Conservation (phyloP, 148 eudicot genomes). For the Chenopodium formosanum region DNA sequence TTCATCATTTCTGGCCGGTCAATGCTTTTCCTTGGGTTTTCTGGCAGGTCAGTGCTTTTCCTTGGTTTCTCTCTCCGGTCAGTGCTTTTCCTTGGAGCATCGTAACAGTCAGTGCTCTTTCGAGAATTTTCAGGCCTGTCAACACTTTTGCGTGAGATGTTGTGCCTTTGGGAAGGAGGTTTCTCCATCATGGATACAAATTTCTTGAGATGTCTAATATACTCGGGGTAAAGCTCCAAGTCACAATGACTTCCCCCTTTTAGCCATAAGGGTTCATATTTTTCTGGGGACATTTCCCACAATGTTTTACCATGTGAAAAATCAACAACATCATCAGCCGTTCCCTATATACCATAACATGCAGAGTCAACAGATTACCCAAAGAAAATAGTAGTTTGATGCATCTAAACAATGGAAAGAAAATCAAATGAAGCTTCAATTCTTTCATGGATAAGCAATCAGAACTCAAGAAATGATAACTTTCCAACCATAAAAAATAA, state of each 20-base stretch:
- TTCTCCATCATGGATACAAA: constrained; percentile 65
- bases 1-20: constrained; percentile 44
- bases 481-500: background rate
- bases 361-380: constrained; percentile 9
- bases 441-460: background rate
- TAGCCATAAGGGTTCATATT: constrained; percentile 90
- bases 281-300: constrained; percentile 75
- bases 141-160: constrained; percentile 57
- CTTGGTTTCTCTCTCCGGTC: constrained; percentile 61
- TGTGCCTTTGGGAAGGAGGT: constrained; percentile 63
- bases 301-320: constrained; percentile 93
- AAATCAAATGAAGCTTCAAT: background rate
- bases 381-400: background rate
- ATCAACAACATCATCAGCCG: constrained; percentile 94
- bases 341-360: constrained; percentile 67
- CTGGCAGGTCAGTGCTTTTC: constrained; percentile 49
- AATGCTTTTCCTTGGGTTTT: constrained; percentile 50
- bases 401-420: background rate
- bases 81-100: constrained; percentile 52
- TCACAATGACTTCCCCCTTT: constrained; percentile 94
- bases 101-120: constrained; percentile 58
- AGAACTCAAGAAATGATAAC: background rate
- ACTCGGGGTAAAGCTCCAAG: constrained; percentile 84
- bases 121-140: constrained; percentile 62
- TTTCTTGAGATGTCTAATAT: constrained; percentile 77